Conservation (phyloP, 345 rosid genomes). For the Atalantia buxifolia region DNA sequence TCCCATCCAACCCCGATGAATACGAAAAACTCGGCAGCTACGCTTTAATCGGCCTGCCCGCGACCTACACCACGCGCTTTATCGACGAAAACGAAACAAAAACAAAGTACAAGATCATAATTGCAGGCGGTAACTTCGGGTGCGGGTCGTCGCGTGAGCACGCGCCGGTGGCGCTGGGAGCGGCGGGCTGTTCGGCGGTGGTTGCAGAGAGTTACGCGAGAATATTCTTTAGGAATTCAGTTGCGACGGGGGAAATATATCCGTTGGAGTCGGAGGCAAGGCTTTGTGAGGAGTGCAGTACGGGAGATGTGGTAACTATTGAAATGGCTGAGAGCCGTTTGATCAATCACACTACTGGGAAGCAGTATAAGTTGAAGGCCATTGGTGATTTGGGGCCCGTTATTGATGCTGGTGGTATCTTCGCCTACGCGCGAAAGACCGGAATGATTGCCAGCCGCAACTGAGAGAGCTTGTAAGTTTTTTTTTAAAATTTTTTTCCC, state of each 20-base stretch:
- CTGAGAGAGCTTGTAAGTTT: neutral
- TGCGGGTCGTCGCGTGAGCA: constrained; percentile 96
- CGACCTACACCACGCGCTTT: constrained; percentile 58
- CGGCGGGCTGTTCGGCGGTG: constrained; percentile 79
- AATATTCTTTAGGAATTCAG: constrained; percentile 87
- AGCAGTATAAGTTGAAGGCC: constrained; percentile 71
- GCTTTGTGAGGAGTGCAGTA: constrained; percentile 79
- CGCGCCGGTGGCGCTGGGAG: constrained; percentile 91
- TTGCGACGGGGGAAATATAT: constrained; percentile 81
- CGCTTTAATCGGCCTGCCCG: constrained; percentile 80
- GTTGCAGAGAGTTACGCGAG: constrained; percentile 88
- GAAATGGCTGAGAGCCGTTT: constrained; percentile 55
- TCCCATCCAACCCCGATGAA: constrained; percentile 81
- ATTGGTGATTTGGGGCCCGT: constrained; percentile 95
- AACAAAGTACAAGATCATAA: constrained; percentile 62
- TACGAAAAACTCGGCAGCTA: constrained; percentile 84
- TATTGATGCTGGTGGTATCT: constrained; percentile 80
- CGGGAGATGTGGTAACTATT: constrained; percentile 75
- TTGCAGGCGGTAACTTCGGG: constrained; percentile 88
- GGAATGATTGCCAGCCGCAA: constrained; percentile 69
- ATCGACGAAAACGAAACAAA: constrained; percentile 51
- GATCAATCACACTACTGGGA: constrained; percentile 83
- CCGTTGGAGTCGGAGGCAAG: constrained; percentile 77
- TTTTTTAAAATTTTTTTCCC: too few species aligned
- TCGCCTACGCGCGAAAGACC: constrained; percentile 76